Percentiles rank a stretch among this genome's conserved stretches.
Evolutionary conservation across 2,329 filamentous ascomycete species (phyloP).

Genomic region (Calonectria hawksworthii): DNA sequence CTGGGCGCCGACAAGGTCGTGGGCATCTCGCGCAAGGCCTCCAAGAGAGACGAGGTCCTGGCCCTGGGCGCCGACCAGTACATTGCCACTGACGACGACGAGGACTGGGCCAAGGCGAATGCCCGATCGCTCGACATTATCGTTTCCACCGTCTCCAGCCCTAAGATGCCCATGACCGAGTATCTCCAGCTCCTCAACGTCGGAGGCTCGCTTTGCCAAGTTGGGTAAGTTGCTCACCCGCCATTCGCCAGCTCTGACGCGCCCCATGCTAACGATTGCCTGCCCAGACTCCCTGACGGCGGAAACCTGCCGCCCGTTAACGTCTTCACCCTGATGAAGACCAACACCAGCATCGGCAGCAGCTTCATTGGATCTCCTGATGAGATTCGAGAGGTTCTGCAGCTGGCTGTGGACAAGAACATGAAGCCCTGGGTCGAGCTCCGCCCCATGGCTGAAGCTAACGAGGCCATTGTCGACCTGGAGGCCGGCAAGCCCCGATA

Average conservation of each 20-base stretch:
- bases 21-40: slow-evolving; percentile 69
- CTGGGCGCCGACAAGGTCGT: slow-evolving; percentile 71
- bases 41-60: slow-evolving; percentile 68
- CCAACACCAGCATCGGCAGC: slow-evolving; percentile 59
- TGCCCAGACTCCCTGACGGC: slow-evolving; percentile 43
- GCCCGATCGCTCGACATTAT: slow-evolving; percentile 77
- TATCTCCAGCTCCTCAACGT: slow-evolving; percentile 73
- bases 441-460: slow-evolving; percentile 68
- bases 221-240: slow-evolving; percentile 58
- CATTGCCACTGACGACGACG: slow-evolving; percentile 66
- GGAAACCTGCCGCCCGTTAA: slow-evolving; percentile 42
- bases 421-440: slow-evolving; percentile 70
- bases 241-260: slow-evolving; percentile 11
- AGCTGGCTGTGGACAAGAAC: slow-evolving; percentile 68
- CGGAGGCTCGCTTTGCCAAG: slow-evolving; percentile 74
- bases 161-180: slow-evolving; percentile 69
- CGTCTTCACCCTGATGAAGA: slow-evolving; percentile 40
- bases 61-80: slow-evolving; percentile 70
- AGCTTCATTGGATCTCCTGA: slow-evolving; percentile 62
- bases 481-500: slow-evolving; percentile 66
- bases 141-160: slow-evolving; percentile 72
- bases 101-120: slow-evolving; percentile 65
- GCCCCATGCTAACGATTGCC: slow-evolving; percentile 53
- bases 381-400: slow-evolving; percentile 72
- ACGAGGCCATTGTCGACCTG: slow-evolving; percentile 68